These are phyloP conservation scores for Penstemon newberryi DNA, from an alignment of 257 asterid species.

Conservation along the genomic window DNA sequence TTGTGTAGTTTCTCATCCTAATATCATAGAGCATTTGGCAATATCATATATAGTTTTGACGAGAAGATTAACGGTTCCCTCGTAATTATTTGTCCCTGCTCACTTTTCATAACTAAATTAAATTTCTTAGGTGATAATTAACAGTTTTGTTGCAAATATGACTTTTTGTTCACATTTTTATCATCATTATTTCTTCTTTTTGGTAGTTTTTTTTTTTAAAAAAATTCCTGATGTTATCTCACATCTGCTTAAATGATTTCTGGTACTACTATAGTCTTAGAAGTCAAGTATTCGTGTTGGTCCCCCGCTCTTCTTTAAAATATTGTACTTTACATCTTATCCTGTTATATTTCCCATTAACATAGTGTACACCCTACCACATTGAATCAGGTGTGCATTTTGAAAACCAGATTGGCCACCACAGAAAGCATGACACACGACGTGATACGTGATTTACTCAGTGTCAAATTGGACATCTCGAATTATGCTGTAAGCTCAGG, in stretches of 20 bases:
- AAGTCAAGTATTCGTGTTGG: conserved; percentile 1
- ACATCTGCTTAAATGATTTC: conserved; percentile 5
- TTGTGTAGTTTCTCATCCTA: conserved; percentile 15
- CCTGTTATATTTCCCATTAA: conserved; percentile 19
- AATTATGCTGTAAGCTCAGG: conserved; percentile 70
- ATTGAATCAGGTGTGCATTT: conserved; percentile 61
- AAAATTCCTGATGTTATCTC: background rate
- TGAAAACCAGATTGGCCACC: conserved; percentile 75
- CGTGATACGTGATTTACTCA: conserved; percentile 89
- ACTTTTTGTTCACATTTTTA: background rate
- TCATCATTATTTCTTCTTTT: background rate
- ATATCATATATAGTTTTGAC: conserved; percentile 4
- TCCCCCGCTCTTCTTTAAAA: conserved; percentile 11
- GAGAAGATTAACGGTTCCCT: conserved; percentile 7
- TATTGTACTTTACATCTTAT: conserved; percentile 3
- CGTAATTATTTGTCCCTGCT: conserved; percentile 8
- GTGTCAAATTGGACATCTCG: conserved; percentile 83
- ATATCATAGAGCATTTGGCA: background rate
- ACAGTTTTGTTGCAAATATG: conserved; percentile 10
- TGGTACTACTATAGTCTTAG: background rate
- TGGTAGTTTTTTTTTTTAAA: background rate
- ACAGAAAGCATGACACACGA: conserved; percentile 96
- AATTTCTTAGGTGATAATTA: background rate
- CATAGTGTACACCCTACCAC: background rate
- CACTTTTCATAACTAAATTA: background rate